phyloP scores from a whole-genome alignment of 106 monocot genomes.

The Narthecium ossifragum region DNA sequence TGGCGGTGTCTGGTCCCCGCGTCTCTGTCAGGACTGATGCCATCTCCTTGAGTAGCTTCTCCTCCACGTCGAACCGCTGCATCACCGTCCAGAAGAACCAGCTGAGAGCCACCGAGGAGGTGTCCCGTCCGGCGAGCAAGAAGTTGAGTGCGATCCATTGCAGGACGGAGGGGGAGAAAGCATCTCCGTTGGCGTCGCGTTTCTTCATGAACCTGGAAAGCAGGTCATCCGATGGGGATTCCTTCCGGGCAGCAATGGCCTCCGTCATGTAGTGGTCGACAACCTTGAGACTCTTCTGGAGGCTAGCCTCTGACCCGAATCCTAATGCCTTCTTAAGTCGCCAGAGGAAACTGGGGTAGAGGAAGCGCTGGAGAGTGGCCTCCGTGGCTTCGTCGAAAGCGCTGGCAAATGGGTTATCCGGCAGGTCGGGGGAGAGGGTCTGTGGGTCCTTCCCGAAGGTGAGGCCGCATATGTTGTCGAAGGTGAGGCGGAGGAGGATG shows the following conservation, averaged over 20 bases:
- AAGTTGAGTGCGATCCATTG: conserved; percentile 83
- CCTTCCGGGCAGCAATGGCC: conserved; percentile 47
- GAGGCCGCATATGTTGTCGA: conserved; percentile 89
- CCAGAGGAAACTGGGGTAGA: conserved; percentile 75
- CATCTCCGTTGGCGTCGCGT: conserved; percentile 44
- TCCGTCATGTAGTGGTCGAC: conserved; percentile 64
- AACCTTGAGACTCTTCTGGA: conserved; percentile 43
- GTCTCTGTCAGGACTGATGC: conserved; percentile 39
- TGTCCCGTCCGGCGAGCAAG: conserved; percentile 84
- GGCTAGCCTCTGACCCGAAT: conserved; percentile 51
- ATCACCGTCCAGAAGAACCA: conserved; percentile 86
- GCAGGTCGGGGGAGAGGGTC: conserved; percentile 66
- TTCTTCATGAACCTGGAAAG: conserved; percentile 87
- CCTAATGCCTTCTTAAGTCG: conserved; percentile 62
- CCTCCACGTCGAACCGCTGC: conserved; percentile 42
- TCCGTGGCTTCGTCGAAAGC: conserved; percentile 80
- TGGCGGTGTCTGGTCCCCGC: conserved; percentile 24
- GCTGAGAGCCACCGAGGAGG: conserved; percentile 84
- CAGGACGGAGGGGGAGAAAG: conserved; percentile 46
- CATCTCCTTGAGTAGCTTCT: conserved; percentile 55
- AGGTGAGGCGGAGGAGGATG: conserved; percentile 78
- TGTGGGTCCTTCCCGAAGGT: conserved; percentile 87
- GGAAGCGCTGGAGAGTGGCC: conserved; percentile 66
- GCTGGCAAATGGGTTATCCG: conserved; percentile 65
- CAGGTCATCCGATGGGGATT: conserved; percentile 62